Base-by-base conservation (phyloP, 2,329 filamentous ascomycete genomes). In the Plectosphaerella sp. region DNA sequence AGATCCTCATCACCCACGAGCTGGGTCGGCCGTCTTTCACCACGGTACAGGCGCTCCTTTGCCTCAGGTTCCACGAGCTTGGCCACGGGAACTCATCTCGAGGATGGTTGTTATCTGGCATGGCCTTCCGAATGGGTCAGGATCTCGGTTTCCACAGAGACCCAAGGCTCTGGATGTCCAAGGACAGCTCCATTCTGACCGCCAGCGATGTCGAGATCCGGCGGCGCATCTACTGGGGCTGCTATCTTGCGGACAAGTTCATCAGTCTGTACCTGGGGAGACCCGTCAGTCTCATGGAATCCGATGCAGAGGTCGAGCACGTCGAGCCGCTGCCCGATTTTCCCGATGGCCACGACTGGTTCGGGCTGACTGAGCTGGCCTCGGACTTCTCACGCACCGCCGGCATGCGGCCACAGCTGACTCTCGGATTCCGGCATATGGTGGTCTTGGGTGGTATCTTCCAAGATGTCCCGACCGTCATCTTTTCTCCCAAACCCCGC, bases 51-150 rank as follows among this genome's bases (percentile, higher is more conserved):
- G 55, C 60, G 2, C 59, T 63, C 8, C 52, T 66, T 1, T 65
- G 60, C 24, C 48, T 64, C 6, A 60, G 60, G 0, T 64, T 61
- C 33, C 63, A 64, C 16, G 63, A 66, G 25, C 57, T 63, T 24
- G 62, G 63, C 0, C 45, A 42, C n/a, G 61, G 62, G 0, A 65
- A 61, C 10, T 51, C 60, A 2, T 65, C 62, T 2, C 65, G 63
- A 20, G 58, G 59, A 0, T 66, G 63, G 64, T 50, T 54, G 1
- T 59, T 60, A 14, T 60, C 36, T 5, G 36, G 16, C 28, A 64
- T 65, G n/a, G 64, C 64, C 8, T 66, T 66, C 50, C 61, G 63
- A 9, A 64, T 66, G 57, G 63, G 58, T 1, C 61, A 65, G 36
- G 63, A 66, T 35, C 49, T 66, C 11, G 64, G 64, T 7, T 61